Conservation (phyloP, 768 basidiomycete genomes). For the Leccinum olivaceopallidum region DNA sequence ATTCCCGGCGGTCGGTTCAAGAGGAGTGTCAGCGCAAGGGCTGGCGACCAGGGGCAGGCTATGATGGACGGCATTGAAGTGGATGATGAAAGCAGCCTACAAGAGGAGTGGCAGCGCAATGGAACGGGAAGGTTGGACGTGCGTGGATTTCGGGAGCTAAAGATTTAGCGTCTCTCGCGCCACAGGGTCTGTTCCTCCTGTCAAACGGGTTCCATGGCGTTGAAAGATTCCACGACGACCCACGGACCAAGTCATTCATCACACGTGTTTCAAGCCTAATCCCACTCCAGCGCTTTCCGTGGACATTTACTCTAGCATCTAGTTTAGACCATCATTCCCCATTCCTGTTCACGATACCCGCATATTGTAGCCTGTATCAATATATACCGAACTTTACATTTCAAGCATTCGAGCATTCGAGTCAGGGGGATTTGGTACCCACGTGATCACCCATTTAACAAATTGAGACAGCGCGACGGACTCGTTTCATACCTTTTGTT, state of each 20-base stretch:
- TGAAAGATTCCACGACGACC: conserved; percentile 16
- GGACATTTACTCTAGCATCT: conserved; percentile 30
- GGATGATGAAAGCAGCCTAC: conserved; percentile 35
- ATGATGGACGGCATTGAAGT: conserved; percentile 22
- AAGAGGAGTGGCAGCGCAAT: conserved; percentile 61
- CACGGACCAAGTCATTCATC: conserved; percentile 9
- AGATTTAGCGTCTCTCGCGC: conserved; percentile 45
- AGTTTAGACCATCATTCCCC: conserved; percentile 27
- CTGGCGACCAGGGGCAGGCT: conserved; percentile 12
- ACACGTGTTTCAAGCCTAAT: conserved; percentile 10
- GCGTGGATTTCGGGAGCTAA: conserved; percentile 75
- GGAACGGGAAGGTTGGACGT: conserved; percentile 75
- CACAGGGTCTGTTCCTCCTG: background rate
- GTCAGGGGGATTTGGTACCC: background rate
- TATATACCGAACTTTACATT: conserved; percentile 25
- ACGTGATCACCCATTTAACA: conserved; percentile 15
- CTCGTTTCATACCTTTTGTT: background rate
- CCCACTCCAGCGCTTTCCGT: conserved; percentile 4
- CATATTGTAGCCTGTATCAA: conserved; percentile 29
- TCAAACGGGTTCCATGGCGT: conserved; percentile 2
- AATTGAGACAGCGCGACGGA: background rate
- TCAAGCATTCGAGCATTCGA: background rate
- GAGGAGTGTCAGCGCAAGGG: conserved; percentile 26
- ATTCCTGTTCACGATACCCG: conserved; percentile 26
- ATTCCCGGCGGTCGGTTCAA: conserved; percentile 62